Evolutionary conservation across 495 filamentous ascomycete species (phyloP), one percentile per base, ranked within the genome.

Genomic region (Thermothielavioides terrestris): DNA sequence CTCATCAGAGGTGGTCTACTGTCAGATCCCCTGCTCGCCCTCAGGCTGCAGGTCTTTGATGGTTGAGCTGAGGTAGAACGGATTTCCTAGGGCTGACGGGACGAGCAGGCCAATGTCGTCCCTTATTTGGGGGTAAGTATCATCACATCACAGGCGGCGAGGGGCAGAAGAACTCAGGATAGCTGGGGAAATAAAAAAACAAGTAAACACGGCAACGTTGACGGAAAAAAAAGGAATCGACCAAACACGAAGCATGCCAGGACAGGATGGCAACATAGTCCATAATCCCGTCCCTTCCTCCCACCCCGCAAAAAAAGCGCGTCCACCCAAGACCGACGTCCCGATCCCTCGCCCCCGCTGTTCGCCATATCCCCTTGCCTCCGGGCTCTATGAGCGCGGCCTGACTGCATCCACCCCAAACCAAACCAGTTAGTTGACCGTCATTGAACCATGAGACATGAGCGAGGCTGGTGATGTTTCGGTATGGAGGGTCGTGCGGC

Each of bases 391-490:
- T 22, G 15, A 32, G 8, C 34, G 31, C 31, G 4, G 31, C 22
- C 21, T 37, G 22, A 27, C 44, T 26, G 21, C 20, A 46, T 35
- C 31, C 43, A 46, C 15, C 20, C 43, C 20, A 5, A 5, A 21
- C 23, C 22, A 37, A 18, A 21, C 34, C 22, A 36, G 27, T 37
- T 27, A 36, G 27, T 37, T 27, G 2, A 20, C 44, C 34, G 22
- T 27, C 44, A 20, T 18, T 37, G 15, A 40, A 49, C 36, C 46
- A 21, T 28, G 23, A 38, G 45, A 48, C 34, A 48, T 28, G 26
- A 30, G 23, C 25, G 10, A 25, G 36, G 25, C 17, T 23, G 35
- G 46, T 40, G 20, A 20, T 22, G 35, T 15, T 49, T 27, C 46
- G 46, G 27, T 21, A 20, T 32, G 37, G 37, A n/a, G n/a, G n/a